Percentiles rank a stretch among this genome's conserved stretches.
Evolutionary conservation across 2,329 filamentous ascomycete genomes (phyloP).

Genomic region (Pseudocercospora eumusae): DNA sequence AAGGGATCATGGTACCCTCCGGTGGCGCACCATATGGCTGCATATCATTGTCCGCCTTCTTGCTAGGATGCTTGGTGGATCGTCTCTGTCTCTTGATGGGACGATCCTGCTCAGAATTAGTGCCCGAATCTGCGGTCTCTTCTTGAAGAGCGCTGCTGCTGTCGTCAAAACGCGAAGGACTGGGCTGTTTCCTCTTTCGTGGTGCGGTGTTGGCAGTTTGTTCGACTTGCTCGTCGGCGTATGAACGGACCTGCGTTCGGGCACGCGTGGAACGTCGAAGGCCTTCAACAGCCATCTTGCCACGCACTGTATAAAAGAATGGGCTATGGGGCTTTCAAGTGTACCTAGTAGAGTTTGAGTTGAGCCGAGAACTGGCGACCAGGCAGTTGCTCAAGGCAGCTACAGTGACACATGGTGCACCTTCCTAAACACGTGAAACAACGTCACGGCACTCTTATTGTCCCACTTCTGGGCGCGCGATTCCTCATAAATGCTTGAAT

Average conservation of each 20-base stretch:
- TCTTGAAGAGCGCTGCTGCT: neutral
- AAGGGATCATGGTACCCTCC: conserved; percentile 15
- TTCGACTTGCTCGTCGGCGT: conserved; percentile 29
- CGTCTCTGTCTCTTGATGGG: conserved; percentile 20
- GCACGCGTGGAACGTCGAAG: conserved; percentile 25
- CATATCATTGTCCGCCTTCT: conserved; percentile 12
- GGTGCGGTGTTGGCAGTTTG: conserved; percentile 3
- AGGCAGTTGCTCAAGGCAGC: conserved; percentile 1
- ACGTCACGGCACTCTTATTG: too few species aligned
- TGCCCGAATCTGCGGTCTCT: conserved; percentile 3
- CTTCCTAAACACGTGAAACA: neutral
- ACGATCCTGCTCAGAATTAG: neutral
- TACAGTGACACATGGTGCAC: neutral
- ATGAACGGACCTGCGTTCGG: conserved; percentile 25
- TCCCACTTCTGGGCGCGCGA: too few species aligned
- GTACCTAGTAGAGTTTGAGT: neutral
- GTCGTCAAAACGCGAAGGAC: neutral
- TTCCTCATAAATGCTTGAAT: too few species aligned
- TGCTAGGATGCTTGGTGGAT: conserved; percentile 19
- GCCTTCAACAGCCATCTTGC: conserved; percentile 13
- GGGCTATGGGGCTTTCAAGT: neutral
- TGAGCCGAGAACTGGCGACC: neutral
- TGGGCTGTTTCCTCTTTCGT: conserved; percentile 8
- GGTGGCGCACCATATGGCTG: conserved; percentile 17
- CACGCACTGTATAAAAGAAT: too few species aligned